phyloP scores from a whole-genome alignment of 179 eudicot species.

The Spergularia azorica region DNA sequence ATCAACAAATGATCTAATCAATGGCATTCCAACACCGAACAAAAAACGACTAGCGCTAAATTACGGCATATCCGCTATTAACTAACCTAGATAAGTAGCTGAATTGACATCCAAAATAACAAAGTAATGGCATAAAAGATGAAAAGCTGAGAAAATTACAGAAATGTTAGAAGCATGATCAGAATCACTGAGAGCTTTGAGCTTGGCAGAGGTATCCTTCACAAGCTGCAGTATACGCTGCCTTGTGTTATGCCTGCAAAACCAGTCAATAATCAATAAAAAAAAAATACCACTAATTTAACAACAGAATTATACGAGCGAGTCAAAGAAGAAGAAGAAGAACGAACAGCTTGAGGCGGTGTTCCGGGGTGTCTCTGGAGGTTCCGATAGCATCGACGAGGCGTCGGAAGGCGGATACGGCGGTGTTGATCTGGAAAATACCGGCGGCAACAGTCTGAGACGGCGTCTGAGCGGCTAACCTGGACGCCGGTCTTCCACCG shows the following conservation, averaged over 20 bases:
- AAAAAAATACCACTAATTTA: not conserved
- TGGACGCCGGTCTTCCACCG: constrained; percentile 39
- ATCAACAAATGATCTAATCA: no score
- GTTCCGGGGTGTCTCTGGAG: constrained; percentile 63
- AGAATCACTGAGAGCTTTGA: constrained; percentile 51
- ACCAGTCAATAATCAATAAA: not conserved
- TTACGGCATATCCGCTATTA: no score
- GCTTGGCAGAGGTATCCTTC: constrained; percentile 67
- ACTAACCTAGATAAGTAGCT: not conserved
- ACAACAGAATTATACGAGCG: not conserved
- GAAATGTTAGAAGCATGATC: constrained; percentile 44
- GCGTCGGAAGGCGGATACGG: constrained; percentile 52
- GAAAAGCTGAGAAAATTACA: constrained; percentile 33
- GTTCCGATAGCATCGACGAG: constrained; percentile 58
- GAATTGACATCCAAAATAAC: not conserved
- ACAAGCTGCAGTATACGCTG: constrained; percentile 60
- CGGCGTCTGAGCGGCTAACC: constrained; percentile 35
- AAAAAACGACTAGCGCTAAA: no score
- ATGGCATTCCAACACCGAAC: no score
- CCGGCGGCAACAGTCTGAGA: constrained; percentile 61
- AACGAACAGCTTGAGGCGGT: constrained; percentile 57
- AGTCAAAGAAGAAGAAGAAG: not conserved
- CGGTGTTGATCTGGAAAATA: constrained; percentile 68
- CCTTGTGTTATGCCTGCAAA: constrained; percentile 47
- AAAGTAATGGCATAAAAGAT: not conserved